phyloP scores from a whole-genome alignment of 2,329 filamentous ascomycete species.

The Helotiales sp. region DNA sequence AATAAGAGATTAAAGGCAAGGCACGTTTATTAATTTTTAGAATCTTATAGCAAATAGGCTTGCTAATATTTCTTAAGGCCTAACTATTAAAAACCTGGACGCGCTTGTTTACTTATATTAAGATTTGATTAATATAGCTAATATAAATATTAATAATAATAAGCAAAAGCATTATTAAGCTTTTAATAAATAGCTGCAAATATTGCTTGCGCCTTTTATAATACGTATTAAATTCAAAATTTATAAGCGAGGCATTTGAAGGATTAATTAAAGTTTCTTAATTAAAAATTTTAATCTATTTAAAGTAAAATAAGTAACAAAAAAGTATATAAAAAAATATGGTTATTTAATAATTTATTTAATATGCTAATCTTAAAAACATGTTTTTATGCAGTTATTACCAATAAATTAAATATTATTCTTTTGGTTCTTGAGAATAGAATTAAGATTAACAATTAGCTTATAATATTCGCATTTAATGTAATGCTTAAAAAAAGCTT shows the following conservation, averaged over 20 bases:
- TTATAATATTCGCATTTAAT: background rate
- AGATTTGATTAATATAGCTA: background rate
- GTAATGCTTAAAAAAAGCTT: background rate
- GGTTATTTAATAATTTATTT: background rate
- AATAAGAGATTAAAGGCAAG: background rate
- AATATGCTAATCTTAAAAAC: background rate
- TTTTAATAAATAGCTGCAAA: background rate
- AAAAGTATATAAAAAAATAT: background rate
- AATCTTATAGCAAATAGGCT: background rate
- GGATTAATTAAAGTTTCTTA: background rate
- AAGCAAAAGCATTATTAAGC: background rate
- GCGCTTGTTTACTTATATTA: background rate
- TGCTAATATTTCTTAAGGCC: background rate
- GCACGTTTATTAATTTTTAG: background rate
- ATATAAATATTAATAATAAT: background rate
- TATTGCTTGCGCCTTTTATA: too few species aligned
- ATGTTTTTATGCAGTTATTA: background rate
- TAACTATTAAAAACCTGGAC: background rate
- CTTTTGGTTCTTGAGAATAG: background rate
- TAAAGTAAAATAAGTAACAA: background rate
- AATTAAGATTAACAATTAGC: background rate
- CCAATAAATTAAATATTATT: background rate
- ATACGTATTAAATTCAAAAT: background rate
- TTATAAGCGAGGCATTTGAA: background rate
- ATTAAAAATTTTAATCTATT: background rate